Base-by-base conservation (phyloP, 1,284 basidiomycete genomes). In the Cutaneotrichosporon daszewskae region DNA sequence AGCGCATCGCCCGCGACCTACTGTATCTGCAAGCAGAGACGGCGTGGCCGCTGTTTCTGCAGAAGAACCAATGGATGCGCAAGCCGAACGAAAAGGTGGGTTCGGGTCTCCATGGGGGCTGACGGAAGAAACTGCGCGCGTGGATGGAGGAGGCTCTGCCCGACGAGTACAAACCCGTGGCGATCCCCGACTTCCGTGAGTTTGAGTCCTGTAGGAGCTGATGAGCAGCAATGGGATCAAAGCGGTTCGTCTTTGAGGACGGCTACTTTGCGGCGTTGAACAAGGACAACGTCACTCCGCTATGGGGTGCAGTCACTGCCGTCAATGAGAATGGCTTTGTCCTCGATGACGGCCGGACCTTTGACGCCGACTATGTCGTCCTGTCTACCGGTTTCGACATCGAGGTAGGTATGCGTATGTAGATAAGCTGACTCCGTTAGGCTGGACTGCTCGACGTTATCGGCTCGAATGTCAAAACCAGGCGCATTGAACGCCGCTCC, bases 231-330 rank as follows among this genome's bases (percentile, higher is more conserved):
- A 53, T 57, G 25, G 56, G 54, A 14, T 54, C 51, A 6, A 57
- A 59, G 31, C 53, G 61, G 16, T 22, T 42, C 23, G 46, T 59
- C 38, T 49, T 56, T 24, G 42, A 49, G 32, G 59, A 64, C 42
- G 54, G 52, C 44, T 63, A 45, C 43, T 59, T 52, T 28, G 31
- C 32, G 1, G 52, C 54, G n/a, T 41, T 64, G n/a, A 49, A 47
- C n/a, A 23, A 44, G 29, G 48, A 46, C 9, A 58, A 63, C 32
- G 55, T 58, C 14, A 49, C 40, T 4, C 35, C 53, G 5, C 32
- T 58, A n/a, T 43, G 40, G 27, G 52, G 36, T 16, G 25, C 32
- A 22, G 25, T 49, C 27, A 32, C 22, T 17, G 7, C 43, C 13
- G 29, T 49, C 9, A 31, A 4, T 6, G 26, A 36, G 13, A 31